These are phyloP conservation scores for Ophiostoma perfectum DNA, from an alignment of 2,329 filamentous ascomycete genomes.

Conservation along the genomic window DNA sequence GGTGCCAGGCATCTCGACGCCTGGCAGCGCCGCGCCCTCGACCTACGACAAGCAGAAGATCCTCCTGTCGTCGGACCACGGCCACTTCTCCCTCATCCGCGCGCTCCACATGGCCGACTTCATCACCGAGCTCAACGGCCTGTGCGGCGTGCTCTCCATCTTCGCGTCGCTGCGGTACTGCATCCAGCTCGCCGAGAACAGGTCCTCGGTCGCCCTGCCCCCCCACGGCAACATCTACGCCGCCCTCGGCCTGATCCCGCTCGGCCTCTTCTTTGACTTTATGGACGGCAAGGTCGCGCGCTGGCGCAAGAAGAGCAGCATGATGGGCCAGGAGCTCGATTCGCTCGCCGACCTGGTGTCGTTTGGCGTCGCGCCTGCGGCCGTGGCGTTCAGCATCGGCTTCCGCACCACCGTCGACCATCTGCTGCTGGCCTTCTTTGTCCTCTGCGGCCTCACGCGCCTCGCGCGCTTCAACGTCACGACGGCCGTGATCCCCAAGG, in stretches of 20 bases:
- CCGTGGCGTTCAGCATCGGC: constrained; percentile 81
- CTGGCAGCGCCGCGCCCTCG: background rate
- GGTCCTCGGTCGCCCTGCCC: background rate
- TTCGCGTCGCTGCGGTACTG: constrained; percentile 94
- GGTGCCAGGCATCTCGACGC: background rate
- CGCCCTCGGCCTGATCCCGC: constrained; percentile 80
- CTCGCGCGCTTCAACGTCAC: constrained; percentile 98
- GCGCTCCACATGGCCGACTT: constrained; percentile 75
- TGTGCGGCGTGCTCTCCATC: constrained; percentile 90
- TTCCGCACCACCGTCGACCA: constrained; percentile 81
- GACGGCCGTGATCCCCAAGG: constrained; percentile 81
- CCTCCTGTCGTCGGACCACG: constrained; percentile 62
- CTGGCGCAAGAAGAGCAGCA: constrained; percentile 92
- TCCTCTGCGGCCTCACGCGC: constrained; percentile 87
- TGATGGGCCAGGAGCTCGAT: constrained; percentile 98
- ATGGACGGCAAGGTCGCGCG: constrained; percentile 95
- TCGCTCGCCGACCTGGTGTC: constrained; percentile 94
- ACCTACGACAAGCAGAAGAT: constrained; percentile 66
- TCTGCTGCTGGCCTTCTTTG: constrained; percentile 74
- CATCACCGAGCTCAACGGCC: constrained; percentile 77
- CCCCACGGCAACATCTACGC: constrained; percentile 66
- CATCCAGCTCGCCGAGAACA: constrained; percentile 45
- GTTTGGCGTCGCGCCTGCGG: constrained; percentile 86
- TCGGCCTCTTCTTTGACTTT: constrained; percentile 95
- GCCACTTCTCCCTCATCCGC: constrained; percentile 65